Evolutionary conservation across 805 yeast species (phyloP).

Genomic region (Teunomyces lycoperdinae): DNA sequence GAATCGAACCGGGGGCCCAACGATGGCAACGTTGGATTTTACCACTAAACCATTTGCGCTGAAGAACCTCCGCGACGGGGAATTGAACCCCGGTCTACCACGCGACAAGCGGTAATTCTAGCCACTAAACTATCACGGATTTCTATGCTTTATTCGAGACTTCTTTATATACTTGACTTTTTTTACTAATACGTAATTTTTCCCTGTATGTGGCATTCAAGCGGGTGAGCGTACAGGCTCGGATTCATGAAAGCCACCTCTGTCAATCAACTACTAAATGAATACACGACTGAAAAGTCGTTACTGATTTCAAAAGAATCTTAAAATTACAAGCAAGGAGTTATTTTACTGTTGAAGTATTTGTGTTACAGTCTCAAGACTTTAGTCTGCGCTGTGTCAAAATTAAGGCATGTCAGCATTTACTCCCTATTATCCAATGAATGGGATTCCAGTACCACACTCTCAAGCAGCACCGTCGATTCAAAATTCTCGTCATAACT

Average conservation of each 20-base stretch:
- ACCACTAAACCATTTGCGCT: background rate
- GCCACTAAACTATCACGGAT: background rate
- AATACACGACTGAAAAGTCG: background rate
- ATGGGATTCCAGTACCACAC: background rate
- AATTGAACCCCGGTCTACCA: background rate
- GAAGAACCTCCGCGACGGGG: background rate
- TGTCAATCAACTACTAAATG: background rate
- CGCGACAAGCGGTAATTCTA: background rate
- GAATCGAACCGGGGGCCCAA: slow-evolving; percentile 9
- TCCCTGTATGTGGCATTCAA: background rate
- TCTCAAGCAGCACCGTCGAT: background rate
- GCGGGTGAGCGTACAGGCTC: background rate
- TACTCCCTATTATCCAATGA: background rate
- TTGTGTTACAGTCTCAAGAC: background rate
- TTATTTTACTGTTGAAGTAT: background rate
- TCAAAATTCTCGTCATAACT: background rate
- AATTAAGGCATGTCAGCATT: background rate
- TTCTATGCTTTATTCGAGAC: background rate
- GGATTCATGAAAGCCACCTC: background rate
- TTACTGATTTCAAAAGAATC: background rate
- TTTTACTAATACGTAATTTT: background rate
- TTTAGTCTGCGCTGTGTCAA: background rate
- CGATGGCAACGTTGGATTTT: background rate
- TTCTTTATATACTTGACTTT: background rate
- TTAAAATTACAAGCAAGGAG: background rate